Evolutionary conservation across 2,329 filamentous ascomycete species (phyloP), one percentile per base, ranked within the genome.

Genomic region (Ustulina deusta): DNA sequence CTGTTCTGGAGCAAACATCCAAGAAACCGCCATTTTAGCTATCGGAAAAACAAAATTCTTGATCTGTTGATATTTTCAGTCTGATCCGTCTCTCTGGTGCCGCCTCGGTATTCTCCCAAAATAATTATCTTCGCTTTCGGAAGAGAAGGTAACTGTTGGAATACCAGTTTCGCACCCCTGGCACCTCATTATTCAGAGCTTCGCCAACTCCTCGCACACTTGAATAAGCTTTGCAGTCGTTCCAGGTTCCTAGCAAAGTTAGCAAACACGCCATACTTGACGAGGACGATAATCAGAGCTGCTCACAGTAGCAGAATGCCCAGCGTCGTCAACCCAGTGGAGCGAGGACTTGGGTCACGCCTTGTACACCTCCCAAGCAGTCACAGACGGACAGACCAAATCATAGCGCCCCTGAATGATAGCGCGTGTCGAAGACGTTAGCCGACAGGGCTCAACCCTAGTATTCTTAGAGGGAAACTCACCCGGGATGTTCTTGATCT

Each of bases 1-100:
- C 78, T 0, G 83, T 79, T 0, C 81, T 0, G 82, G 82, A 2
- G 80, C 78, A 32, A 7, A 32, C 29, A 32, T n/a, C n/a, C n/a
- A n/a, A n/a, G n/a, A n/a, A n/a, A n/a, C n/a, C n/a, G n/a, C n/a
- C n/a, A n/a, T n/a, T n/a, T n/a, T n/a, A n/a, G n/a, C n/a, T n/a
- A n/a, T n/a, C n/a, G n/a, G n/a, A n/a, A n/a, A n/a, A n/a, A n/a
- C n/a, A n/a, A n/a, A n/a, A n/a, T n/a, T n/a, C n/a, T n/a, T n/a
- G n/a, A n/a, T n/a, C n/a, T n/a, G n/a, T n/a, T n/a, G n/a, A n/a
- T n/a, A n/a, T n/a, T n/a, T n/a, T n/a, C n/a, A n/a, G n/a, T n/a
- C n/a, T n/a, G n/a, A n/a, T n/a, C n/a, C n/a, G n/a, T n/a, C n/a
- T n/a, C n/a, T n/a, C n/a, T n/a, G n/a, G n/a, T n/a, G n/a, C n/a